Evolutionary conservation across 2,329 filamentous ascomycete genomes (phyloP).

Genomic region (Zymoseptoria brevis): DNA sequence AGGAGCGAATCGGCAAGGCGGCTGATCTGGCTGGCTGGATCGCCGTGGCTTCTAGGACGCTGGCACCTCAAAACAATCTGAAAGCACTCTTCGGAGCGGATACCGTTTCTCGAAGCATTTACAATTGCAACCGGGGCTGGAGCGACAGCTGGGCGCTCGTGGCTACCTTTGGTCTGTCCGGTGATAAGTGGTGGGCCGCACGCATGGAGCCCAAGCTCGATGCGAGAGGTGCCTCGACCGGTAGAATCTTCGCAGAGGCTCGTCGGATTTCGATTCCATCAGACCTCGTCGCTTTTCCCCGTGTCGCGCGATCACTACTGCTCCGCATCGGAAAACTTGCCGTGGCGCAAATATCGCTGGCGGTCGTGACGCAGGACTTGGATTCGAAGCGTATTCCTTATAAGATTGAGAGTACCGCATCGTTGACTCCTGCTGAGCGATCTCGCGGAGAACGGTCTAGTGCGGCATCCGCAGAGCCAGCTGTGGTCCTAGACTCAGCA

Average conservation of each 20-base stretch:
- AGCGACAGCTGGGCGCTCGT: conserved; percentile 61
- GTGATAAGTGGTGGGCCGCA: conserved; percentile 73
- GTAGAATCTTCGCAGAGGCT: conserved; percentile 15
- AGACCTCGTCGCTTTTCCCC: neutral
- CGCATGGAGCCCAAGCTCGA: conserved; percentile 43
- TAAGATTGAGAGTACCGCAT: conserved; percentile 12
- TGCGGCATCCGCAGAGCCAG: neutral
- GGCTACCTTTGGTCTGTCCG: conserved; percentile 60
- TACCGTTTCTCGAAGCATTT: conserved; percentile 57
- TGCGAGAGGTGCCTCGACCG: neutral
- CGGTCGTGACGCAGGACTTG: conserved; percentile 22
- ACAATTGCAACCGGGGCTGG: conserved; percentile 63
- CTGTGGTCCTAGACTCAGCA: neutral
- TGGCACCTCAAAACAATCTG: conserved; percentile 43
- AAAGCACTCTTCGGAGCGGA: conserved; percentile 56
- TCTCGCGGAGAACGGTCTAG: neutral
- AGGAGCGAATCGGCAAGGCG: conserved; percentile 53
- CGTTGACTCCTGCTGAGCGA: conserved; percentile 4
- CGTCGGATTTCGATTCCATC: conserved; percentile 5
- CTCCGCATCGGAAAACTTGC: conserved; percentile 33
- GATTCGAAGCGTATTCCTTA: conserved; percentile 15
- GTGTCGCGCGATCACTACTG: conserved; percentile 17
- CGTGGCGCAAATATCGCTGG: conserved; percentile 28
- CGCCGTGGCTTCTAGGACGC: neutral
- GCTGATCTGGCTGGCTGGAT: conserved; percentile 60